These are phyloP conservation scores for Brassica juncea DNA, from an alignment of 345 rosid genomes.

Conservation along the genomic window DNA sequence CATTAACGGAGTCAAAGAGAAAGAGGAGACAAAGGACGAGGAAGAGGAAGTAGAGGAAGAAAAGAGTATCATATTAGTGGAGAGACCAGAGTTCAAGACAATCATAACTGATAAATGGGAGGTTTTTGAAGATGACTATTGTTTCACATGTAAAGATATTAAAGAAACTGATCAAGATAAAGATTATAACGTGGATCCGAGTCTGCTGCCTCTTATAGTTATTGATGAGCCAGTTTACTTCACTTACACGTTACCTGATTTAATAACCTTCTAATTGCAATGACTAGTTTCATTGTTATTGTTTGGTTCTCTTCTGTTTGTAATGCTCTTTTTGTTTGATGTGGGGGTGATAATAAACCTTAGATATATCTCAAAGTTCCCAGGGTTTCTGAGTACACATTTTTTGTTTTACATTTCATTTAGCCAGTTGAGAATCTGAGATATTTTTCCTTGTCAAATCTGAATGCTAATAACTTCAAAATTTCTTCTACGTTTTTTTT, in stretches of 20 bases:
- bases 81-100: slow-evolving; percentile 27
- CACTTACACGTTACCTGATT: slow-evolving; percentile 40
- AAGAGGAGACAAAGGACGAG: slow-evolving; percentile 19
- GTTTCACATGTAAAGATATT: slow-evolving; percentile 21
- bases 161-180: slow-evolving; percentile 24
- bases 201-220: slow-evolving; percentile 38
- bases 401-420: neutral
- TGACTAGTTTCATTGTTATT: neutral
- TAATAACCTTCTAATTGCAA: slow-evolving; percentile 38
- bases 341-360: slow-evolving; percentile 25
- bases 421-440: slow-evolving; percentile 17
- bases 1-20: slow-evolving; percentile 41
- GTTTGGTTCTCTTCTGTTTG: neutral
- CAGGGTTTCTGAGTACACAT: neutral
- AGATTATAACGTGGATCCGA: slow-evolving; percentile 9
- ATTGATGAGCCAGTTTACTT: slow-evolving; percentile 39
- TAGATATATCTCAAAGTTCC: slow-evolving; percentile 16
- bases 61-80: slow-evolving; percentile 38
- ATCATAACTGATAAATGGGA: slow-evolving; percentile 45
- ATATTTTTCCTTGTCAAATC: neutral
- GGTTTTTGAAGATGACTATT: slow-evolving; percentile 37
- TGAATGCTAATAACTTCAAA: neutral
- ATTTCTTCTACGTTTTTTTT: neutral
- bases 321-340: slow-evolving; percentile 12
- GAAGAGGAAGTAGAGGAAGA: slow-evolving; percentile 37